Evolutionary conservation across 331 rosid species (phyloP).

Genomic region (Cydonia oblonga): DNA sequence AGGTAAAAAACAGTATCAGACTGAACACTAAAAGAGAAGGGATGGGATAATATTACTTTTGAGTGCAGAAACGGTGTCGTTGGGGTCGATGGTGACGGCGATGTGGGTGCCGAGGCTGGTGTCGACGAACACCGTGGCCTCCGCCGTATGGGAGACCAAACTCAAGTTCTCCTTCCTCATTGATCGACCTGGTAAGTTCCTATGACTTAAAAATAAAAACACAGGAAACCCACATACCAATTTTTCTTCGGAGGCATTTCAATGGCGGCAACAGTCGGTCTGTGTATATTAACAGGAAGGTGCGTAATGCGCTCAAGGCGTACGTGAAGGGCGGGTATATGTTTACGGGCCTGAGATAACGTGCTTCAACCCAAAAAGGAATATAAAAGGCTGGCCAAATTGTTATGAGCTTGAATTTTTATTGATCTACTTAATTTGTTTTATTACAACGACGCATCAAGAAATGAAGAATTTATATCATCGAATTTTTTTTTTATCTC

Average conservation of each 20-base stretch:
- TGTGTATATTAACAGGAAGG: too few relatives aligned
- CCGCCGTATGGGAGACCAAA: constrained; percentile 8
- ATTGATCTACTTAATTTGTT: too few relatives aligned
- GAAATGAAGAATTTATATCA: too few relatives aligned
- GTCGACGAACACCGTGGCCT: constrained; percentile 39
- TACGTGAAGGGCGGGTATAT: not conserved
- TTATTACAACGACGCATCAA: too few relatives aligned
- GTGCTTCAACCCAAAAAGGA: not conserved
- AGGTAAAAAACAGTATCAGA: not conserved
- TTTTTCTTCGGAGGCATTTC: not conserved
- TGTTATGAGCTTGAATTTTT: too few relatives aligned
- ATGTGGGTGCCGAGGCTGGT: constrained; percentile 67
- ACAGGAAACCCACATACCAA: not conserved
- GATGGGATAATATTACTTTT: constrained; percentile 16
- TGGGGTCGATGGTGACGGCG: constrained; percentile 33
- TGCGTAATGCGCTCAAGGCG: not conserved
- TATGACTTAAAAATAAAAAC: not conserved
- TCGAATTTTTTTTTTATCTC: too few relatives aligned
- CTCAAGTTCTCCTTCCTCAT: constrained; percentile 18
- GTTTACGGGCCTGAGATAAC: not conserved
- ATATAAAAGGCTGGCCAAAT: too few relatives aligned
- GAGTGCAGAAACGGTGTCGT: constrained; percentile 25
- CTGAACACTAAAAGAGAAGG: not conserved
- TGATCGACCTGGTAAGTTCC: not conserved
- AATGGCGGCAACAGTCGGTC: not conserved